Base-by-base conservation (phyloP, 345 rosid genomes). In the Eutrema yunnanense region DNA sequence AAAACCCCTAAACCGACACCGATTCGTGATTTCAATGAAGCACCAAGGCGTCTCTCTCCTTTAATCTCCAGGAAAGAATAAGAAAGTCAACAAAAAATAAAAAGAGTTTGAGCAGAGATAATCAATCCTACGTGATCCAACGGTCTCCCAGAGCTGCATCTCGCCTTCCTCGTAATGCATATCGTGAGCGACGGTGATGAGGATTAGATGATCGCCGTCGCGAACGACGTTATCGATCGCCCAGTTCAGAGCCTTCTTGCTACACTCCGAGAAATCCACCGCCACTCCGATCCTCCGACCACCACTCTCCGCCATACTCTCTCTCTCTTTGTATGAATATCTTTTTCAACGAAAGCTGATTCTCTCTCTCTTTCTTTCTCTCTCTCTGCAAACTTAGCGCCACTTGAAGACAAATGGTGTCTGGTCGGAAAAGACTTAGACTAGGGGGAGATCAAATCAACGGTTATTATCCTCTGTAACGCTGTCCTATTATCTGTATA, bases 71-170 rank as follows among this genome's bases (percentile, higher is more conserved):
- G 3, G 29, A 2, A 65, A 65, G 52, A 9, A 22, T 26, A 53
- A n/a, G 11, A 34, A 34, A 6, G 30, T 43, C 64, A 43, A 60
- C 51, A 61, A 34, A 57, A 63, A 56, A 61, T 51, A 38, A 55
- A 51, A 38, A 55, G 47, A 64, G 34, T 27, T 10, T 27, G 16
- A 32, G 41, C 2, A 55, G 6, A 26, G 52, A 44, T 37, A 6
- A 29, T 9, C 1, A 6, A 12, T 46, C 40, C 27, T 86, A 94
- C 98, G 98, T 49, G 96, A 85, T 42, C 98, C 98, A 37, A 88
- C 85, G 84, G 59, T 80, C 67, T 68, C 88, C 99, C 99, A 95
- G 71, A 95, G 97, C 83, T 87, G 96, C 82, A 81, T 79, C 91
- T 89, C 96, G 67, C 99, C 97, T 9, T 77, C 76, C 62, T 92